These are phyloP conservation scores for Podospora pseudopauciseta DNA, from an alignment of 495 filamentous ascomycete species.

Conservation along the genomic window DNA sequence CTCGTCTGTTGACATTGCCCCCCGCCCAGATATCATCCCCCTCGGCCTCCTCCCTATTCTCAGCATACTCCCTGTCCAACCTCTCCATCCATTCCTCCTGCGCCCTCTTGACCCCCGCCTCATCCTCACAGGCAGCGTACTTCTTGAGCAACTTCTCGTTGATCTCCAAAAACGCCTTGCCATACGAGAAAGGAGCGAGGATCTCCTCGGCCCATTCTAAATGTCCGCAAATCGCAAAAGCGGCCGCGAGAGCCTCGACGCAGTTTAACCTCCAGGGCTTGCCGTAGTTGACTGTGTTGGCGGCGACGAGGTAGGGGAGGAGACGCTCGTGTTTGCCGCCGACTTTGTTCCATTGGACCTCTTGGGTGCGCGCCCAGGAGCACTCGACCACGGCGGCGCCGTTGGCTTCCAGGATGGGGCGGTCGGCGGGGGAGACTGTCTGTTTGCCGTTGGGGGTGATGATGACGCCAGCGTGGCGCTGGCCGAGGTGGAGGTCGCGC, in stretches of 20 bases:
- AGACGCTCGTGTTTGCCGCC: slow-evolving; percentile 93
- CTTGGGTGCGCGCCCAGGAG: slow-evolving; percentile 87
- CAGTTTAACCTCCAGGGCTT: slow-evolving; percentile 93
- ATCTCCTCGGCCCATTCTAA: slow-evolving; percentile 83
- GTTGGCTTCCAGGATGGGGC: slow-evolving; percentile 73
- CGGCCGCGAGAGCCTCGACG: slow-evolving; percentile 88
- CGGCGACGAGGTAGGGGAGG: slow-evolving; percentile 92
- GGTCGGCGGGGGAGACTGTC: slow-evolving; percentile 76
- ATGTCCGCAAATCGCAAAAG: slow-evolving; percentile 89
- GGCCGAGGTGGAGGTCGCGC: slow-evolving; percentile 87
- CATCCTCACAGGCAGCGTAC: slow-evolving; percentile 78
- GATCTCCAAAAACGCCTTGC: slow-evolving; percentile 80
- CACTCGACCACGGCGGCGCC: slow-evolving; percentile 97
- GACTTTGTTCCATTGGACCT: slow-evolving; percentile 86
- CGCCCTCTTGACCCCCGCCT: slow-evolving; percentile 81
- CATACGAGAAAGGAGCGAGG: slow-evolving; percentile 81
- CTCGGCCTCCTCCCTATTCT: slow-evolving; percentile 65
- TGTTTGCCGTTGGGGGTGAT: slow-evolving; percentile 91
- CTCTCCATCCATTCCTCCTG: slow-evolving; percentile 85
- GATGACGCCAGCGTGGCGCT: slow-evolving; percentile 85
- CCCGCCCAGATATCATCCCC: slow-evolving; percentile 73
- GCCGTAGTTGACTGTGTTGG: slow-evolving; percentile 96
- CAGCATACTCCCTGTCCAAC: slow-evolving; percentile 83
- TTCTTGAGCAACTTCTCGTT: slow-evolving; percentile 76
- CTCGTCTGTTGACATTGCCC: slow-evolving; percentile 76